These are phyloP conservation scores for Coprinopsis strossmayeri DNA, from an alignment of 768 basidiomycete species.

Conservation along the genomic window DNA sequence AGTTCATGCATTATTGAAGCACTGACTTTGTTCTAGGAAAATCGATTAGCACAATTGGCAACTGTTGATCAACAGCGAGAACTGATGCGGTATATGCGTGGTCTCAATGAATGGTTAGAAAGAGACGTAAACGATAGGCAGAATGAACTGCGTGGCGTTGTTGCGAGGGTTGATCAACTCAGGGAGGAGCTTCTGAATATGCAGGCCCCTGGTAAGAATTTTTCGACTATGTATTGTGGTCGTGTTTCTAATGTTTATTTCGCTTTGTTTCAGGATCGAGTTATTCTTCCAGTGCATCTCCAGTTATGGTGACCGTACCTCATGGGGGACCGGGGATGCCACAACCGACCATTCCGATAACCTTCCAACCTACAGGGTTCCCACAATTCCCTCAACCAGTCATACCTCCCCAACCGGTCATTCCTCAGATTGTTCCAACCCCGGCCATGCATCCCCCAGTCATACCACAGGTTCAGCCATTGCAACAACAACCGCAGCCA, in stretches of 20 bases:
- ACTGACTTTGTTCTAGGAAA: conserved; percentile 46
- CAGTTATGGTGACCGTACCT: background rate
- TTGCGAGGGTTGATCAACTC: conserved; percentile 51
- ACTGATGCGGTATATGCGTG: conserved; percentile 72
- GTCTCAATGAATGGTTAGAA: conserved; percentile 73
- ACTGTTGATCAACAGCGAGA: conserved; percentile 77
- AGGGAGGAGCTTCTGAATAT: conserved; percentile 33
- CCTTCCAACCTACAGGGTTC: background rate
- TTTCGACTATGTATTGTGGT: too few relatives aligned
- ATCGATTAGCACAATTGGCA: conserved; percentile 64
- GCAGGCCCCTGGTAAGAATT: conserved; percentile 30
- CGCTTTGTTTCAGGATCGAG: background rate
- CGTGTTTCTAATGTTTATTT: too few relatives aligned
- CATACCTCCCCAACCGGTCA: conserved; percentile 15
- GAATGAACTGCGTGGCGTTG: conserved; percentile 59
- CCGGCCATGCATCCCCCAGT: conserved; percentile 9
- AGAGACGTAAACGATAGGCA: conserved; percentile 77
- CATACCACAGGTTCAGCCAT: background rate
- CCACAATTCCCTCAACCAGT: conserved; percentile 12
- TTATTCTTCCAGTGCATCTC: background rate
- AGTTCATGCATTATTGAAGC: background rate
- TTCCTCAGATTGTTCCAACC: conserved; percentile 10
- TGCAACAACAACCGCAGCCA: conserved; percentile 7
- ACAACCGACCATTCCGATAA: background rate
- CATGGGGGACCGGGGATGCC: conserved; percentile 1